phyloP scores from a whole-genome alignment of 257 asterid species.

The Gentiana macrophylla region DNA sequence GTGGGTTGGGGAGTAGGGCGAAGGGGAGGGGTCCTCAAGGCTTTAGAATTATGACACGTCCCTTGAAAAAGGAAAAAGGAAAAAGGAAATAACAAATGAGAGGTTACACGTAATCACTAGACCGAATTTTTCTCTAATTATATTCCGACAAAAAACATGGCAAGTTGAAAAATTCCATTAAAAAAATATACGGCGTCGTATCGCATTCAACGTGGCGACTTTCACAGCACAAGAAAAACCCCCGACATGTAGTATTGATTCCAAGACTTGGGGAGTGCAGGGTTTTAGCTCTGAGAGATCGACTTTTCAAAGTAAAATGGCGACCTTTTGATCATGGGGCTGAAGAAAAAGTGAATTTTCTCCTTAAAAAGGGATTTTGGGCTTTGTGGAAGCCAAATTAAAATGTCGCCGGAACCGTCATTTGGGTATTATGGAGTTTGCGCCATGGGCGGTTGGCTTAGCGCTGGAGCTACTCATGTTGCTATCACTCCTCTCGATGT shows the following conservation, averaged over 20 bases:
- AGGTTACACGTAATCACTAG: too few relatives aligned
- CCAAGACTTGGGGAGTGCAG: slow-evolving; percentile 8
- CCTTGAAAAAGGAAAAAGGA: too few relatives aligned
- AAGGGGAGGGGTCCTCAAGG: too few relatives aligned
- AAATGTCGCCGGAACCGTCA: slow-evolving; percentile 20
- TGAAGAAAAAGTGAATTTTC: neutral
- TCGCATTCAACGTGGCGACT: too few relatives aligned
- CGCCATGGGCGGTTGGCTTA: slow-evolving; percentile 31
- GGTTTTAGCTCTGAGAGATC: slow-evolving; percentile 11
- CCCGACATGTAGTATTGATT: neutral
- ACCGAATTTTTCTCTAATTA: too few relatives aligned
- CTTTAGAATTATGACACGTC: too few relatives aligned
- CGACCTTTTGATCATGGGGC: neutral
- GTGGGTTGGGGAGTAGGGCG: too few relatives aligned
- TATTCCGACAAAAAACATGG: too few relatives aligned
- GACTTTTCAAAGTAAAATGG: neutral
- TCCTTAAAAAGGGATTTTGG: slow-evolving; percentile 5
- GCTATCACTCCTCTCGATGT: slow-evolving; percentile 39
- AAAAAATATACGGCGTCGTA: too few relatives aligned
- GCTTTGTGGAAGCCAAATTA: slow-evolving; percentile 2
- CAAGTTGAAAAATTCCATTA: too few relatives aligned
- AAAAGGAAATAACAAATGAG: too few relatives aligned
- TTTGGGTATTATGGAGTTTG: slow-evolving; percentile 31
- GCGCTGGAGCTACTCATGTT: slow-evolving; percentile 38
- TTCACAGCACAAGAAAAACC: slow-evolving; percentile 2